These are phyloP conservation scores for Solanum verrucosum DNA, from an alignment of 257 asterid genomes.

Conservation along the genomic window DNA sequence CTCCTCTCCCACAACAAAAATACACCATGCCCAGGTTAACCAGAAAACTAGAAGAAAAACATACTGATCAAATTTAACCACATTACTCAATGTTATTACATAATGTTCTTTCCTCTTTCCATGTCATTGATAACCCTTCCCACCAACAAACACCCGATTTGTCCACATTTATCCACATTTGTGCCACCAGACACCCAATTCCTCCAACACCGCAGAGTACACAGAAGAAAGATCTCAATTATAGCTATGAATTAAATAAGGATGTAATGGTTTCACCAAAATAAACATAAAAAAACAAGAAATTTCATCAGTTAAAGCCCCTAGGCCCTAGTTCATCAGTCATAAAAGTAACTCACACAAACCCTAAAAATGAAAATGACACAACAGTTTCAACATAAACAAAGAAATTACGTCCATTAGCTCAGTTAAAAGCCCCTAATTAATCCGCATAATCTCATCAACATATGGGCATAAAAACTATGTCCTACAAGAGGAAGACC, in stretches of 20 bases:
- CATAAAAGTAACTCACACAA: background rate
- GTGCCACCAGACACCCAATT: background rate
- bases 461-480: background rate
- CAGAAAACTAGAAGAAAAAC: background rate
- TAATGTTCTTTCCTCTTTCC: background rate
- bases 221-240: background rate
- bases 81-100: background rate
- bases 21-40: background rate
- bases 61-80: background rate
- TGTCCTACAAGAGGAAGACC: background rate
- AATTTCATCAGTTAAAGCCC: background rate
- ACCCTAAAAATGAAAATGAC: background rate
- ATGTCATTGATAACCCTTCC: background rate
- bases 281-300: background rate
- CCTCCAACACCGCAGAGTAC: background rate
- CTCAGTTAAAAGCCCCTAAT: background rate
- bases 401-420: background rate
- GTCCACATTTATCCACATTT: background rate
- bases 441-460: background rate
- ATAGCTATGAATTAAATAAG: background rate
- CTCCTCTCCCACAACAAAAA: background rate
- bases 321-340: background rate
- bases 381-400: background rate
- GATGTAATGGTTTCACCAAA: background rate
- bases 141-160: background rate